Evolutionary conservation across 208 protist species (phyloP), one percentile per base, ranked within the genome.

Genomic region (Trypanosoma rangeli): DNA sequence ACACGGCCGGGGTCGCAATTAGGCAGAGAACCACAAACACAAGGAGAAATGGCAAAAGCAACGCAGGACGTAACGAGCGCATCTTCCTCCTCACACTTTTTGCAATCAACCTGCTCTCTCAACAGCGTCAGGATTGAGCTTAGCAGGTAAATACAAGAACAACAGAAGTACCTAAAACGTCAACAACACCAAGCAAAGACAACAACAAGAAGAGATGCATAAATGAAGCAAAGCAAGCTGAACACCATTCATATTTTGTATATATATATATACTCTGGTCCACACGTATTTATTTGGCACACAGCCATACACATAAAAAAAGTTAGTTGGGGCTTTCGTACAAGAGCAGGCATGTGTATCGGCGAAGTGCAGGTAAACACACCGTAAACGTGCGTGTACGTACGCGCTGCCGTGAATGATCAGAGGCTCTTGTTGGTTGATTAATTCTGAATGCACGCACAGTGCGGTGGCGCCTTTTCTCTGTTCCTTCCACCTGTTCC

Each of bases 11-110:
- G 10, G 49, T 46, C 56, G 42, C 18, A 26, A 8, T 50, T 26
- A 31, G 37, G 55, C 22, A 72, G 26, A 64, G 28, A 5, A 57
- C 44, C 2, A 74, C 20, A 53, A 79, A 49, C 56, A 77, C 3
- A 22, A 54, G 5, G 29, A 70, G 57, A 5, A 72, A 44, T n/a
- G 61, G 31, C 28, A 46, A 46, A 49, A 58, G 22, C 5, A 37
- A 0, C 26, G 37, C 13, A 16, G 28, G 26, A 24, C 5, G 53
- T 52, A 37, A 29, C 13, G 16, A 61, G 31, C 52, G 39, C 64
- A 69, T 69, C 33, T 13, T 5, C 64, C 44, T 55, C 13, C 70
- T 49, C 26, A 37, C 39, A 37, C 37, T 35, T 26, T 52, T 39
- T 58, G 37, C 7, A 49, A 46, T 60, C 46, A 49, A 18, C 7